Evolutionary conservation across 768 basidiomycete genomes (phyloP).

Genomic region (Scleroderma citrinum): DNA sequence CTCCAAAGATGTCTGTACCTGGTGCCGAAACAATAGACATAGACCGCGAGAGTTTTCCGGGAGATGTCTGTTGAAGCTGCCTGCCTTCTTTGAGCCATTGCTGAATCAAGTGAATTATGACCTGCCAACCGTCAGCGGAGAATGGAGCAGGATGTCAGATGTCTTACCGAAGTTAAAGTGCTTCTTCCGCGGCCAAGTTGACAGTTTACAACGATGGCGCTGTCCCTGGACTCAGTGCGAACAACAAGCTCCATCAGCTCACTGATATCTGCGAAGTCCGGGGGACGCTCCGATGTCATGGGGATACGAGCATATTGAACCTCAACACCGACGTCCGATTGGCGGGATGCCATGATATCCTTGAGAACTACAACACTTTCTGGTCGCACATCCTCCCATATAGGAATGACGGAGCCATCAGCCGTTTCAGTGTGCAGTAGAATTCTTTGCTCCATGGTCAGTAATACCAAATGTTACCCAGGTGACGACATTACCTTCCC

Average conservation of each 20-base stretch:
- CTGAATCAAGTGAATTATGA: constrained; percentile 77
- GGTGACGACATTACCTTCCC: constrained; percentile 52
- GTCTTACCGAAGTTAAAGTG: constrained; percentile 75
- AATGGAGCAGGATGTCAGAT: not conserved
- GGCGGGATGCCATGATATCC: constrained; percentile 74
- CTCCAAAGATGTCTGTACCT: constrained; percentile 16
- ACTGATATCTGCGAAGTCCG: constrained; percentile 67
- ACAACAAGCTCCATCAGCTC: constrained; percentile 78
- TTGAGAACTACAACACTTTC: constrained; percentile 75
- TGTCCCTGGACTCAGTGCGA: constrained; percentile 56
- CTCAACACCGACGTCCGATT: constrained; percentile 42
- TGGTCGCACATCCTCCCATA: constrained; percentile 86
- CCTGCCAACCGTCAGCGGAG: constrained; percentile 32
- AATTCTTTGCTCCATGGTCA: constrained; percentile 39
- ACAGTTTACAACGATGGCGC: constrained; percentile 90
- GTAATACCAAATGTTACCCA: not conserved
- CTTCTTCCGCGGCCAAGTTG: constrained; percentile 92
- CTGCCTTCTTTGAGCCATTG: constrained; percentile 62
- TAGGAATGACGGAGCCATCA: constrained; percentile 83
- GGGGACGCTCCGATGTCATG: constrained; percentile 83
- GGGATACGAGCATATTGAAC: constrained; percentile 83
- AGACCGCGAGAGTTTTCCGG: constrained; percentile 36
- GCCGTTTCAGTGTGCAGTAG: constrained; percentile 85
- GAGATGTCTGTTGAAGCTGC: constrained; percentile 25
- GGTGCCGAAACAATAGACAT: constrained; percentile 28